phyloP scores from a whole-genome alignment of 2,329 filamentous ascomycete genomes.

The Aspergillus sp. region DNA sequence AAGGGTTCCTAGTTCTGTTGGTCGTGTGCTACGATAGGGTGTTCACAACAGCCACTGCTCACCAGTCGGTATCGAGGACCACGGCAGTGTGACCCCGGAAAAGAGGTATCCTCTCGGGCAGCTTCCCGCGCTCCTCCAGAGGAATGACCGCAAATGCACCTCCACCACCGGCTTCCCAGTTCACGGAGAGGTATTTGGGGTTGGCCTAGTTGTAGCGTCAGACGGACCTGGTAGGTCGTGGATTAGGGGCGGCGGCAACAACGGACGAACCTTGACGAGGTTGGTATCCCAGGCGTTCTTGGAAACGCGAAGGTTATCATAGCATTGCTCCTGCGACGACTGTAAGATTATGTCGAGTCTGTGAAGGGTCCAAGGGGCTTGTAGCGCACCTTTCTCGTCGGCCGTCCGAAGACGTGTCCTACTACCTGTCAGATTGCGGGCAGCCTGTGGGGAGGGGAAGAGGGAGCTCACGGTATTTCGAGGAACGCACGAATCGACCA shows the following conservation, averaged over 20 bases:
- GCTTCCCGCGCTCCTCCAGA: constrained; percentile 80
- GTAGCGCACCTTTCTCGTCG: constrained; percentile 72
- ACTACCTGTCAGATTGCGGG: constrained; percentile 37
- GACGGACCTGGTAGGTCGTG: constrained; percentile 15
- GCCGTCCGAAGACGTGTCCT: constrained; percentile 98
- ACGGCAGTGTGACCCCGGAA: constrained; percentile 95
- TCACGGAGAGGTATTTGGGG: constrained; percentile 92
- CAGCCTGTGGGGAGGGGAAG: constrained; percentile 18
- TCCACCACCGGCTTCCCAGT: constrained; percentile 96
- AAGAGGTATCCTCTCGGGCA: constrained; percentile 89
- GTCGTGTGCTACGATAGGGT: constrained; percentile 2
- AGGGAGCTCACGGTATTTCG: constrained; percentile 66
- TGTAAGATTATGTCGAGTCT: constrained; percentile 10
- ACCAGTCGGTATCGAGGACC: constrained; percentile 98
- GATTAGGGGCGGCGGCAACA: constrained; percentile 33
- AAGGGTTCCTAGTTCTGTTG: constrained; percentile 71
- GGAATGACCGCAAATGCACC: constrained; percentile 97
- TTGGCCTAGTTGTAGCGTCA: constrained; percentile 66
- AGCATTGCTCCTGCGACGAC: constrained; percentile 75
- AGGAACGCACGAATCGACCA: constrained; percentile 71
- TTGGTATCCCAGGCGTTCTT: constrained; percentile 99
- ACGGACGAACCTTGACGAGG: constrained; percentile 77
- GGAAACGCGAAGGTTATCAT: constrained; percentile 95
- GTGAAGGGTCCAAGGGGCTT: not conserved
- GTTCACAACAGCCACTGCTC: constrained; percentile 32